Conservation (phyloP, 768 basidiomycete species). For the Rubroboletus satanas region DNA sequence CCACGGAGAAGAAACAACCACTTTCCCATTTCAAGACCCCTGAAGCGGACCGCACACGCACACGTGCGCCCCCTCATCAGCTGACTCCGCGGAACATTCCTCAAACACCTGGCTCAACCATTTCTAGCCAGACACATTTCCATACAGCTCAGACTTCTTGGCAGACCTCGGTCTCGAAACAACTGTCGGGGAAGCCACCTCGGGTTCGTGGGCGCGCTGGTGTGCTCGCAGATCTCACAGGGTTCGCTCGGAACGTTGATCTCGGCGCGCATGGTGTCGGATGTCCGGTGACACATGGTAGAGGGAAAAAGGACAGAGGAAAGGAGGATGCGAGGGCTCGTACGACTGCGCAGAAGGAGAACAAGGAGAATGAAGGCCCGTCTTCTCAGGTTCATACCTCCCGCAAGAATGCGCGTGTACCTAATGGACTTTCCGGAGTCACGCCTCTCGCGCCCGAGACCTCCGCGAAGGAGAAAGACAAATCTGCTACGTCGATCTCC, state of each 20-base stretch:
- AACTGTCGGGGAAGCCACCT: constrained; percentile 28
- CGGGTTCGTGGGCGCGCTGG: constrained; percentile 26
- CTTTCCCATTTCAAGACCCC: neutral
- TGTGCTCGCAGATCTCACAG: constrained; percentile 40
- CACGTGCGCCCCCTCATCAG: neutral
- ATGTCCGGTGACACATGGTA: constrained; percentile 7
- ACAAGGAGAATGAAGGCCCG: constrained; percentile 29
- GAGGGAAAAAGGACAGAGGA: constrained; percentile 29
- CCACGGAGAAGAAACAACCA: constrained; percentile 4
- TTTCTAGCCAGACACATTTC: constrained; percentile 25
- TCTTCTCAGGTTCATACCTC: neutral
- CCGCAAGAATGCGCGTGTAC: constrained; percentile 6
- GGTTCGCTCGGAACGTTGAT: constrained; percentile 32
- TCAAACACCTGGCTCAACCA: constrained; percentile 4
- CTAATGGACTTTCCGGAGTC: neutral
- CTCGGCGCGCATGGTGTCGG: constrained; percentile 29
- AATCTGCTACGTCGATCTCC: constrained; percentile 6
- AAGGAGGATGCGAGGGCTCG: constrained; percentile 23
- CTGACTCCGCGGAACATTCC: neutral
- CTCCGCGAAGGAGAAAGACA: constrained; percentile 13
- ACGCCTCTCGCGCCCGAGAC: constrained; percentile 16
- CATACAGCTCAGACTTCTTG: constrained; percentile 15
- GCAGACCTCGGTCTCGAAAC: constrained; percentile 13
- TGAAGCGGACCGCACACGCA: constrained; percentile 13
- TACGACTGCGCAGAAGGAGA: constrained; percentile 17